phyloP scores from a whole-genome alignment of 495 filamentous ascomycete species.

The Aspergillus hancockii region DNA sequence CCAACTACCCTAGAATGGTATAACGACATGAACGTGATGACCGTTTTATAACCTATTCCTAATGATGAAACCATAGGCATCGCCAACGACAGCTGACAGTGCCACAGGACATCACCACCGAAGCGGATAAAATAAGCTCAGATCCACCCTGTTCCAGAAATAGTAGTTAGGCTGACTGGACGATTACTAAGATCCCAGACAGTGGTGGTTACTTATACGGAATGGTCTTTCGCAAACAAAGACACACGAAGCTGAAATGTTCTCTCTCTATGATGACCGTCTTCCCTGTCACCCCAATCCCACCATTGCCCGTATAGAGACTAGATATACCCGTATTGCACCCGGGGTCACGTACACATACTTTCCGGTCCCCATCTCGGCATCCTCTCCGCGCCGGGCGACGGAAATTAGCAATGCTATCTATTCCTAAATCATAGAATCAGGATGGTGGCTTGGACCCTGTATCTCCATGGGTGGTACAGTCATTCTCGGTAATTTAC shows the following conservation, averaged over 20 bases:
- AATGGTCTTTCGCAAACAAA: no score
- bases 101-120: not conserved
- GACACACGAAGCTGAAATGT: no score
- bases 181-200: not conserved
- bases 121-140: conserved; percentile 11
- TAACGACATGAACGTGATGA: no score
- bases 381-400: not conserved
- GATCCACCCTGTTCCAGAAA: conserved; percentile 12
- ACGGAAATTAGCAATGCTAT: not conserved
- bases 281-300: not conserved
- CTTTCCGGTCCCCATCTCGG: not conserved
- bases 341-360: conserved; percentile 1
- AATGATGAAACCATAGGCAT: not conserved
- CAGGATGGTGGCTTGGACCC: conserved; percentile 9
- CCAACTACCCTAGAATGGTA: no score
- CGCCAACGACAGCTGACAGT: not conserved
- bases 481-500: conserved; percentile 5
- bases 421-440: not conserved
- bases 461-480: conserved; percentile 4
- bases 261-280: not conserved
- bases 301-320: no score
- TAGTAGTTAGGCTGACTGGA: conserved; percentile 3
- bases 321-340: not conserved
- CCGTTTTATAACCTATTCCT: no score
- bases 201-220: no score